These are phyloP conservation scores for Botrytis aclada DNA, from an alignment of 2,329 filamentous ascomycete species.

Conservation along the genomic window DNA sequence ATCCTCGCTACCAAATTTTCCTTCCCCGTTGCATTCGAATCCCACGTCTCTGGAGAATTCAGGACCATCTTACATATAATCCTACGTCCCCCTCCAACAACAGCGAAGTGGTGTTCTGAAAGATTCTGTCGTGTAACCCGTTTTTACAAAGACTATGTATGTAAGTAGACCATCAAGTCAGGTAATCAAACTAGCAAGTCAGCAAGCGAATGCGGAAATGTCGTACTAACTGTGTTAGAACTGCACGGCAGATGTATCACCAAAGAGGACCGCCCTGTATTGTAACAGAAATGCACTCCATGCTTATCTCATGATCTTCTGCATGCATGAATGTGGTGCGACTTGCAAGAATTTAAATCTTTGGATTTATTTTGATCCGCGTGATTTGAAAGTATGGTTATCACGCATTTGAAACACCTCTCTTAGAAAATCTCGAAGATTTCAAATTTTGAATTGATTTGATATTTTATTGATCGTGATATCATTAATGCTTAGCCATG, in stretches of 20 bases:
- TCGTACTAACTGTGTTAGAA: slow-evolving; percentile 3
- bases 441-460: not conserved
- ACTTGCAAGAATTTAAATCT: not conserved
- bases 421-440: not conserved
- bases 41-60: not conserved
- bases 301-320: not conserved
- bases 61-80: not conserved
- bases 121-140: not conserved
- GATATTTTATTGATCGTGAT: not conserved
- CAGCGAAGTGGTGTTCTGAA: not conserved
- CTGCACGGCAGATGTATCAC: slow-evolving; percentile 8
- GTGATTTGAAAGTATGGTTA: not conserved
- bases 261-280: not conserved
- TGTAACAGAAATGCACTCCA: not conserved
- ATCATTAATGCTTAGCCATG: not conserved
- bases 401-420: not conserved
- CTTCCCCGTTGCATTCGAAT: not conserved
- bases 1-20: not conserved
- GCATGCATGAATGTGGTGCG: not conserved
- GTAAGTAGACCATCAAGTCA: not conserved
- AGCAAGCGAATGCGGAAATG: slow-evolving; percentile 6
- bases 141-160: not conserved
- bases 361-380: not conserved
- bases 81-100: not conserved
- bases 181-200: not conserved